phyloP scores from a whole-genome alignment of 2,329 filamentous ascomycete genomes.

The Neofusicoccum cordaticola region DNA sequence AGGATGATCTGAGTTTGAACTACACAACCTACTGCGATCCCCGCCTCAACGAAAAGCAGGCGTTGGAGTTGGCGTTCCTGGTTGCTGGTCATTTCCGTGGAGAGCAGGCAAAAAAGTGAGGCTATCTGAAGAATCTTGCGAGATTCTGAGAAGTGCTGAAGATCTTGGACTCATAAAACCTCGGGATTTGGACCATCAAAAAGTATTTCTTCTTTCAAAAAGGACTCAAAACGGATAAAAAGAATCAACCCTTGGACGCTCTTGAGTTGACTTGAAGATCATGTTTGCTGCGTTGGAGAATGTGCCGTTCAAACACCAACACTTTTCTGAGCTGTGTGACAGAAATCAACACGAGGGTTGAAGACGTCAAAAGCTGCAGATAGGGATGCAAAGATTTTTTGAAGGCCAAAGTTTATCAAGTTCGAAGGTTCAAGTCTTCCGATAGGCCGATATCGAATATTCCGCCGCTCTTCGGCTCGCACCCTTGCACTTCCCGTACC shows the following conservation, averaged over 20 bases:
- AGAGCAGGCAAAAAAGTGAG: conserved; percentile 24
- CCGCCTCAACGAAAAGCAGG: conserved; percentile 94
- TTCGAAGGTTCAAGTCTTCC: background rate
- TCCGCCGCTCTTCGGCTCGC: background rate
- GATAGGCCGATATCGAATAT: background rate
- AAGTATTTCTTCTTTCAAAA: no score
- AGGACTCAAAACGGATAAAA: no score
- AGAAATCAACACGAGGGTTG: background rate
- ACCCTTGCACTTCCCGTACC: background rate
- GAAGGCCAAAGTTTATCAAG: background rate
- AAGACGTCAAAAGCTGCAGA: background rate
- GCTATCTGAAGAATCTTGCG: conserved; percentile 15
- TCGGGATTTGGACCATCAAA: background rate
- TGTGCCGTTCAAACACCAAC: no score
- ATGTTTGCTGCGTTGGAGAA: no score
- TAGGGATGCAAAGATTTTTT: background rate
- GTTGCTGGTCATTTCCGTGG: conserved; percentile 77
- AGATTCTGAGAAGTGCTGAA: no score
- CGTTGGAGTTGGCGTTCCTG: conserved; percentile 88
- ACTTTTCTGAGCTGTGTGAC: no score
- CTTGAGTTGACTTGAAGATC: no score
- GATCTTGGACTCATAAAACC: no score
- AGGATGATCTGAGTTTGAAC: conserved; percentile 83
- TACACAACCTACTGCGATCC: conserved; percentile 98
- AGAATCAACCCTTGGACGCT: no score